A percentile compares a stretch with the other conserved stretches of the same genome.
These are phyloP conservation scores for Cinchona pubescens DNA, from an alignment of 257 asterid species.

Conservation along the genomic window DNA sequence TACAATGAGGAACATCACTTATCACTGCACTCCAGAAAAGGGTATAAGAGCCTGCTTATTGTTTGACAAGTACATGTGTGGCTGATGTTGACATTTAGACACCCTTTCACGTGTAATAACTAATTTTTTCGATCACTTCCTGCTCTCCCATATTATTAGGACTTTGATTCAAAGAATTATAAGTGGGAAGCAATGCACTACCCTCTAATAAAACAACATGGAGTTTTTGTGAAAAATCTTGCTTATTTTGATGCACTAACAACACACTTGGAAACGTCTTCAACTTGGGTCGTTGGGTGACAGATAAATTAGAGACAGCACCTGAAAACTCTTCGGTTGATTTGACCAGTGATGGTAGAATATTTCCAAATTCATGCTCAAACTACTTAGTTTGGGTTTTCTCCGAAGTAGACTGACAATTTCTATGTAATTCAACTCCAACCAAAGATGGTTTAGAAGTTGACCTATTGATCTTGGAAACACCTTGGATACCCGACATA, in stretches of 20 bases:
- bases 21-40: conserved; percentile 40
- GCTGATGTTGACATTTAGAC: conserved; percentile 29
- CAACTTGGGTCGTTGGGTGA: conserved; percentile 37
- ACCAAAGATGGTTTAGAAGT: conserved; percentile 35
- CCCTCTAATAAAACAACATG: conserved; percentile 32
- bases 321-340: conserved; percentile 22
- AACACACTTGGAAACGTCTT: conserved; percentile 40
- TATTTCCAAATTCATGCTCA: conserved; percentile 38
- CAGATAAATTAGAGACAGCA: conserved; percentile 28
- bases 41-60: conserved; percentile 42
- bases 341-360: conserved; percentile 31
- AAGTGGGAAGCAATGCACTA: conserved; percentile 27
- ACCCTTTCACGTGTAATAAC: conserved; percentile 28
- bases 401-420: conserved; percentile 25
- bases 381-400: conserved; percentile 32
- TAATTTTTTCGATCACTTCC: conserved; percentile 30
- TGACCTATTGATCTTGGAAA: conserved; percentile 24
- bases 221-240: conserved; percentile 35
- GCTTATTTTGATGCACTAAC: conserved; percentile 29
- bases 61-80: conserved; percentile 25
- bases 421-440: conserved; percentile 31
- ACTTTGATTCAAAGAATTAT: conserved; percentile 27
- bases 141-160: conserved; percentile 35
- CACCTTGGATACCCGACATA: conserved; percentile 32
- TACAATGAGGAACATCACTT: conserved; percentile 21